Conservation (phyloP, 805 yeast species). For the Ogataea dorogensis region DNA sequence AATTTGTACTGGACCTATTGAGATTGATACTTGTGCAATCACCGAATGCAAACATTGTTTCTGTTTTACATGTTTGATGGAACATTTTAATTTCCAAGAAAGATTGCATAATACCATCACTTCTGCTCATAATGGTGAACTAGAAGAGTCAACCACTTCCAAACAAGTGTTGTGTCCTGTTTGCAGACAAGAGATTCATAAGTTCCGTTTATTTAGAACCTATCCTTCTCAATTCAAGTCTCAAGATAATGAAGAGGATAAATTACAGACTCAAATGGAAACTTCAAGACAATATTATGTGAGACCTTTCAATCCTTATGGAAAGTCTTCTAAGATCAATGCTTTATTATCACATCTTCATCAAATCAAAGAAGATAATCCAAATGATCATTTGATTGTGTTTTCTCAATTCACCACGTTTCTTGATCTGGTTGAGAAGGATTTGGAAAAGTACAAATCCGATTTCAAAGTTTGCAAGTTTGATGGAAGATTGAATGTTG, state of each 20-base stretch:
- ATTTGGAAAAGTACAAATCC: slow-evolving; percentile 42
- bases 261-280: slow-evolving; percentile 13
- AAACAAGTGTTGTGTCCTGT: slow-evolving; percentile 62
- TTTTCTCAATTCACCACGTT: slow-evolving; percentile 89
- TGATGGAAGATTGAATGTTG: slow-evolving; percentile 75
- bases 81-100: slow-evolving; percentile 69
- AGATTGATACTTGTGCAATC: slow-evolving; percentile 46
- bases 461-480: slow-evolving; percentile 64
- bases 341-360: slow-evolving; percentile 64
- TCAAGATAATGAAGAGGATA: background rate
- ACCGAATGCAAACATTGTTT: slow-evolving; percentile 81
- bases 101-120: slow-evolving; percentile 13
- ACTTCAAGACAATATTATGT: slow-evolving; percentile 26
- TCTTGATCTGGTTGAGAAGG: slow-evolving; percentile 69
- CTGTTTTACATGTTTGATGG: slow-evolving; percentile 70
- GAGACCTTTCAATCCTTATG: slow-evolving; percentile 47
- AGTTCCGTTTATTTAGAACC: slow-evolving; percentile 46
- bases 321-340: slow-evolving; percentile 68
- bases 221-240: slow-evolving; percentile 19
- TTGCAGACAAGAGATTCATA: slow-evolving; percentile 60
- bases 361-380: slow-evolving; percentile 49
- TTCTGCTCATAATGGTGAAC: slow-evolving; percentile 5
- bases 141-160: background rate
- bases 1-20: slow-evolving; percentile 71
- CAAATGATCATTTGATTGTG: slow-evolving; percentile 75